Evolutionary conservation across 768 basidiomycete species (phyloP).

Genomic region (Clavulina sp.): DNA sequence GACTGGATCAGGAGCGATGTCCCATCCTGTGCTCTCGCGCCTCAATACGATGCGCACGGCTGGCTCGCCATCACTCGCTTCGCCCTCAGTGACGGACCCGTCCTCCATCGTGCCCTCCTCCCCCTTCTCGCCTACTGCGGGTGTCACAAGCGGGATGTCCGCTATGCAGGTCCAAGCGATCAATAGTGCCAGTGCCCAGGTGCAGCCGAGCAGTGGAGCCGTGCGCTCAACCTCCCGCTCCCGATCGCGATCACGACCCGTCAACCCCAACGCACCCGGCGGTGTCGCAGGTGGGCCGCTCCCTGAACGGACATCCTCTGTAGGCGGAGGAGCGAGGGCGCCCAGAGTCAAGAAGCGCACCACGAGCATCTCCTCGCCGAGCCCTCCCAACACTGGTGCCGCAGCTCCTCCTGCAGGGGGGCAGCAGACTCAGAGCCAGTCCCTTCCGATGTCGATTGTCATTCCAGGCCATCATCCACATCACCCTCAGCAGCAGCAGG

Average conservation of each 20-base stretch:
- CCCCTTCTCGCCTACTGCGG: constrained; percentile 24
- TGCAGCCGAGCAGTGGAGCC: constrained; percentile 11
- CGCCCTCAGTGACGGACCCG: constrained; percentile 33
- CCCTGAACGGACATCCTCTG: too few species aligned
- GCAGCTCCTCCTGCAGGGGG: constrained; percentile 23
- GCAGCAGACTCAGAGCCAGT: constrained; percentile 30
- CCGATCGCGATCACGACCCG: constrained; percentile 26
- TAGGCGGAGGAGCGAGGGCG: not conserved
- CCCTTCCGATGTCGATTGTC: not conserved
- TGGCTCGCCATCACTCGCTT: constrained; percentile 18
- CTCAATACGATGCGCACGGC: constrained; percentile 11
- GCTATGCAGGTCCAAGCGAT: constrained; percentile 28
- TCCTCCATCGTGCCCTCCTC: constrained; percentile 22
- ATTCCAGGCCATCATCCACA: too few species aligned
- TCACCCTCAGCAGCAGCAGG: too few species aligned
- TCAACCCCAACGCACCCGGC: constrained; percentile 24
- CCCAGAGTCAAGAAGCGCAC: constrained; percentile 13
- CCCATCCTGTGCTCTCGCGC: not conserved
- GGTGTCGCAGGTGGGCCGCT: constrained; percentile 6
- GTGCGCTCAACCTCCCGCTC: constrained; percentile 15
- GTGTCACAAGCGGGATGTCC: not conserved
- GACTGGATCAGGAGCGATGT: too few species aligned
- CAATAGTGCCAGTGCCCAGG: constrained; percentile 9
- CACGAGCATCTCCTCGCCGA: constrained; percentile 30
- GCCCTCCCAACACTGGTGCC: constrained; percentile 29